A percentile compares a stretch with the other conserved stretches of the same genome.
Evolutionary conservation across 225 moss, liverwort and hornwort genomes (phyloP).

Genomic region (Straminergon stramineum): DNA sequence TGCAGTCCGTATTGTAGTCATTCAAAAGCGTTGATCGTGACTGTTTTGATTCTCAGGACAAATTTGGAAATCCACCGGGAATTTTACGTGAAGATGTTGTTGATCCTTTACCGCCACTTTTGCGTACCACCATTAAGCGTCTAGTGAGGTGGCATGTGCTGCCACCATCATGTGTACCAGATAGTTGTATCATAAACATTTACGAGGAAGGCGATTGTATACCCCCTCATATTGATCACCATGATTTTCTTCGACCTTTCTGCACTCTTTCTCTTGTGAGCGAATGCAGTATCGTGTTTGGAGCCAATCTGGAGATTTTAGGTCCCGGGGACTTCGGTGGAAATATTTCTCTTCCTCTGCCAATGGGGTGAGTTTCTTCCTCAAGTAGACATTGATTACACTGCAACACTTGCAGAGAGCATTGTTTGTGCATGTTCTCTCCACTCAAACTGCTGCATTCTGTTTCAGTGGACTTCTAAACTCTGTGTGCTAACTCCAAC

Average conservation of each 20-base stretch:
- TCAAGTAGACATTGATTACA: background rate
- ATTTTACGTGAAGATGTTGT: conserved; percentile 57
- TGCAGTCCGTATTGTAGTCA: background rate
- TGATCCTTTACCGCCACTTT: conserved; percentile 57
- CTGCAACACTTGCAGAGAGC: background rate
- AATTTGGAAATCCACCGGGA: conserved; percentile 56
- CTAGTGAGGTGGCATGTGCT: conserved; percentile 71
- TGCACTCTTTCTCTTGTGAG: conserved; percentile 87
- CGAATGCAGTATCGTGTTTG: conserved; percentile 73
- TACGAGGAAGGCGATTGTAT: conserved; percentile 87
- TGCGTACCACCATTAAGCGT: conserved; percentile 55
- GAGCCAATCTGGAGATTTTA: conserved; percentile 44
- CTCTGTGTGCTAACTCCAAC: background rate
- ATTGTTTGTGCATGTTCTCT: background rate
- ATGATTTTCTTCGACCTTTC: conserved; percentile 81
- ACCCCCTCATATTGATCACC: conserved; percentile 90
- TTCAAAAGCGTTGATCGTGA: background rate
- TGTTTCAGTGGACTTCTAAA: background rate
- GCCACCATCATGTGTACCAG: conserved; percentile 57
- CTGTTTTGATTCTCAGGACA: conserved; percentile 37
- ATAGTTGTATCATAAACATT: conserved; percentile 88
- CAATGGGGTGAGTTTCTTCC: conserved; percentile 55
- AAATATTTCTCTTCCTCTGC: conserved; percentile 49
- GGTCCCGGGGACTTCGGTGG: conserved; percentile 73
- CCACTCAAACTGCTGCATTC: background rate